These are phyloP conservation scores for Diaporthe vexans DNA, from an alignment of 2,329 filamentous ascomycete genomes.

Conservation along the genomic window DNA sequence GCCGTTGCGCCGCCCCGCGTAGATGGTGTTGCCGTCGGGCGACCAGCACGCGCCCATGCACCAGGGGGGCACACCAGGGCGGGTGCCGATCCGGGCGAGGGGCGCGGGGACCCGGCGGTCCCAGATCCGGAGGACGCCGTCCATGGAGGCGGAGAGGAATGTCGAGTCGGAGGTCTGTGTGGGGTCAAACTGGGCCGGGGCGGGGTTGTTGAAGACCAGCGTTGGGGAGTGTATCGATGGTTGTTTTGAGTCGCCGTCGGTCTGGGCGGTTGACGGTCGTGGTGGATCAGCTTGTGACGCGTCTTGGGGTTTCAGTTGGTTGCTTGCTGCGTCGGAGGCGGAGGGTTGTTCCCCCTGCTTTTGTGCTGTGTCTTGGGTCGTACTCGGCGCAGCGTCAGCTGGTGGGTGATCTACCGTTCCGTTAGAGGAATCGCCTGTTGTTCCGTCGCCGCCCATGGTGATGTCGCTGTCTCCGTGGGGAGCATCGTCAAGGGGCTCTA, in stretches of 20 bases:
- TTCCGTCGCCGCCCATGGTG: slow-evolving; percentile 53
- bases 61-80: slow-evolving; percentile 88
- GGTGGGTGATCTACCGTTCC: neutral
- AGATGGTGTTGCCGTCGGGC: slow-evolving; percentile 94
- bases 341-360: neutral
- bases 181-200: slow-evolving; percentile 62
- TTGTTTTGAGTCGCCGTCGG: slow-evolving; percentile 38
- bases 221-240: slow-evolving; percentile 50
- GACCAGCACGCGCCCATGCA: slow-evolving; percentile 98
- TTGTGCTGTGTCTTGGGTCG: slow-evolving; percentile 28
- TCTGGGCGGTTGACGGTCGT: slow-evolving; percentile 35
- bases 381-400: slow-evolving; percentile 39
- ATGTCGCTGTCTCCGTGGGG: slow-evolving; percentile 56
- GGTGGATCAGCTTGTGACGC: slow-evolving; percentile 34
- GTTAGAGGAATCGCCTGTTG: slow-evolving; percentile 49
- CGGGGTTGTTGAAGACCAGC: slow-evolving; percentile 53
- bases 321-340: slow-evolving; percentile 18
- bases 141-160: slow-evolving; percentile 89
- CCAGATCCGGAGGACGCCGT: slow-evolving; percentile 94
- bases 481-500: slow-evolving; percentile 55
- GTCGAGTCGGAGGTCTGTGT: slow-evolving; percentile 79
- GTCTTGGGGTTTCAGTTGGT: slow-evolving; percentile 34
- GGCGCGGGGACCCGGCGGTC: slow-evolving; percentile 83
- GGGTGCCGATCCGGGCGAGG: slow-evolving; percentile 82
- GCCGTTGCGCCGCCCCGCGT: slow-evolving; percentile 89